Evolutionary conservation across 176 grass and related monocot species (phyloP).

Genomic region (Oryza brachyantha): DNA sequence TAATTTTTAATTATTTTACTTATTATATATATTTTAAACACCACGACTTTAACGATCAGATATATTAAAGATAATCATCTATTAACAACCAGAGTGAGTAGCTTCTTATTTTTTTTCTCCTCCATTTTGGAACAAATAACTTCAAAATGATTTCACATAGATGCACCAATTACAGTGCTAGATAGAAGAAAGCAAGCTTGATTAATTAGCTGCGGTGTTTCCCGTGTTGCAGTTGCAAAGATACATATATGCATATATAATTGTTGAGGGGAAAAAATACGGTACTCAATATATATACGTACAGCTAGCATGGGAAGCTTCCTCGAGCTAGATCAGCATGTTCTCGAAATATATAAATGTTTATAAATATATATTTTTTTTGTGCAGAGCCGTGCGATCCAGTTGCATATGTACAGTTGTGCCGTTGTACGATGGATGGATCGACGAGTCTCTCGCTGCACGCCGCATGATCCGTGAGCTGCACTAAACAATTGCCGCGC

Average conservation of each 20-base stretch:
- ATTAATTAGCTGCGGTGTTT: no score
- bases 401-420: not conserved
- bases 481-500: conserved; percentile 25
- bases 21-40: no score
- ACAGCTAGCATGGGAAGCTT: conserved; percentile 25
- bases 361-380: not conserved
- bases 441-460: not conserved
- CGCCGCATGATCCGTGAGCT: conserved; percentile 29
- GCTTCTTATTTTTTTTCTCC: no score
- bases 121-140: no score
- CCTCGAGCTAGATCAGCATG: conserved; percentile 38
- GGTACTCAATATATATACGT: not conserved
- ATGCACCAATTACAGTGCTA: no score
- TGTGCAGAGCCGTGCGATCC: not conserved
- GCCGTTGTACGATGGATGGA: not conserved
- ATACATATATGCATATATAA: not conserved
- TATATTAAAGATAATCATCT: no score
- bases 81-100: no score
- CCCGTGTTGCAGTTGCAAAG: not conserved
- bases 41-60: no score
- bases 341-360: not conserved
- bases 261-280: not conserved
- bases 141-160: no score
- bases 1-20: no score
- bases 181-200: no score